These are phyloP conservation scores for Fusarium longipes DNA, from an alignment of 2,329 filamentous ascomycete species.

Conservation along the genomic window DNA sequence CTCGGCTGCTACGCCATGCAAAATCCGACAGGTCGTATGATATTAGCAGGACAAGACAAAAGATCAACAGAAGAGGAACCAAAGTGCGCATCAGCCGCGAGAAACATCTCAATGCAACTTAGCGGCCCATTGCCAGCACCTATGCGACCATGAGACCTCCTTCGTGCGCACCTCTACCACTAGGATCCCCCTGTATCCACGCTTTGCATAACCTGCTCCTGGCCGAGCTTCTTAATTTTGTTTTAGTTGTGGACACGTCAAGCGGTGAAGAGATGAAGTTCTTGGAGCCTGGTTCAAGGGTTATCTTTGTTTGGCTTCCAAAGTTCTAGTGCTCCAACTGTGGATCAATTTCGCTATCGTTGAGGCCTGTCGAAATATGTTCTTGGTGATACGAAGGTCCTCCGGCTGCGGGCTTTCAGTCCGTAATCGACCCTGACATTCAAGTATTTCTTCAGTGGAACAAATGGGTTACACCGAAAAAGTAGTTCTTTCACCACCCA, in stretches of 20 bases:
- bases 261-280: conserved; percentile 44
- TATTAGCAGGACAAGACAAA: conserved; percentile 21
- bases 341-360: conserved; percentile 38
- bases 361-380: conserved; percentile 35
- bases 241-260: conserved; percentile 39
- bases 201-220: conserved; percentile 41
- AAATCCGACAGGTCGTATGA: conserved; percentile 42
- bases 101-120: conserved; percentile 44
- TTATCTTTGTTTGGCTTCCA: conserved; percentile 40
- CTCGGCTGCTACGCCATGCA: conserved; percentile 1
- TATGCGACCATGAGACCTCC: conserved; percentile 41
- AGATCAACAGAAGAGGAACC: conserved; percentile 35
- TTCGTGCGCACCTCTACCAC: conserved; percentile 40
- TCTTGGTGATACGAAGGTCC: conserved; percentile 23
- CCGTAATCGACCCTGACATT: conserved; percentile 19
- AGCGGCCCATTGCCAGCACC: conserved; percentile 43
- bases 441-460: conserved; percentile 12
- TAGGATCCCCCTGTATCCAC: conserved; percentile 28
- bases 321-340: conserved; percentile 33
- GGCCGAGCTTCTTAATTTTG: conserved; percentile 29
- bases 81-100: conserved; percentile 43
- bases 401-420: conserved; percentile 24
- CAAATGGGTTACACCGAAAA: conserved; percentile 11
- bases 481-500: not conserved
- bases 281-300: conserved; percentile 36